These are phyloP conservation scores for Amaranthus tricolor DNA, from an alignment of 179 eudicot genomes.

Conservation along the genomic window DNA sequence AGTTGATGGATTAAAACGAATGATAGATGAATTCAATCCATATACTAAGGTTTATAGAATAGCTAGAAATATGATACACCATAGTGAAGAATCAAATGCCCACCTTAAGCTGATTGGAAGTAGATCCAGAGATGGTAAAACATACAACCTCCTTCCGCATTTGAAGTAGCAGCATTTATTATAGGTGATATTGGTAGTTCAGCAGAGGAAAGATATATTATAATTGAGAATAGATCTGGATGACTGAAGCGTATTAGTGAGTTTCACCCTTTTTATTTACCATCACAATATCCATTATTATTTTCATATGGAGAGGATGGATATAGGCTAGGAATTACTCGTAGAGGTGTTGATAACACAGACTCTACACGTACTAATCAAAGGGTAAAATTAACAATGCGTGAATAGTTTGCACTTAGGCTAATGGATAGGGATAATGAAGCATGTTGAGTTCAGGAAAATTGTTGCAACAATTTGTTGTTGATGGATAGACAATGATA, in stretches of 20 bases:
- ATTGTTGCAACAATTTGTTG: slow-evolving; percentile 18
- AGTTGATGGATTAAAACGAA: background rate
- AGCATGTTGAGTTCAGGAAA: background rate
- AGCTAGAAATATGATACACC: background rate
- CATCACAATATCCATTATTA: background rate
- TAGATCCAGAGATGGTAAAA: background rate
- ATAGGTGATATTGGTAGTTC: background rate
- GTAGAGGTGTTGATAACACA: background rate
- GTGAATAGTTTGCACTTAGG: slow-evolving; percentile 28
- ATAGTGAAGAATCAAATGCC: background rate
- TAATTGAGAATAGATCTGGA: background rate
- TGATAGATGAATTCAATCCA: background rate
- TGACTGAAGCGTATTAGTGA: background rate
- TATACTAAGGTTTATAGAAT: background rate
- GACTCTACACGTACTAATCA: background rate
- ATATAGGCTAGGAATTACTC: background rate
- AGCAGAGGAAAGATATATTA: background rate
- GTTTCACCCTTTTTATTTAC: background rate
- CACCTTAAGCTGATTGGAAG: background rate
- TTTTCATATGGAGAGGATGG: background rate
- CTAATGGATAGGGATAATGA: slow-evolving; percentile 8
- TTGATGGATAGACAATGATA: slow-evolving; percentile 18
- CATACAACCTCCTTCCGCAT: background rate
- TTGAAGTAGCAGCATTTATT: background rate
- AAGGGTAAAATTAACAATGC: background rate